Percentiles rank a stretch among this genome's conserved stretches.
Conservation (phyloP, 2,329 filamentous ascomycete genomes). For the Microdochium paspali region DNA sequence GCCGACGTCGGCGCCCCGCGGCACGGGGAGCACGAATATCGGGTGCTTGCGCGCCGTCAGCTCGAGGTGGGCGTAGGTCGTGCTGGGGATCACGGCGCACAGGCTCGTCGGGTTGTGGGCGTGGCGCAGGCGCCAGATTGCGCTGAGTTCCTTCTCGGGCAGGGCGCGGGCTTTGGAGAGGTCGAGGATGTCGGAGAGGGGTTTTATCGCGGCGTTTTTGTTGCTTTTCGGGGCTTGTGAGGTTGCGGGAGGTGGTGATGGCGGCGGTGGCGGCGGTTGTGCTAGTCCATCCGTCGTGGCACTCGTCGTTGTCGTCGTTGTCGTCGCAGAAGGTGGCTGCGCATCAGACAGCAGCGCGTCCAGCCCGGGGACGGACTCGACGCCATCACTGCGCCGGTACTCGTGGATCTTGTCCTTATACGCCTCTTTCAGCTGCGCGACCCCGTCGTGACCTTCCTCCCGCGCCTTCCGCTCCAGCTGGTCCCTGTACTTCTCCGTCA, state of each 20-base stretch:
- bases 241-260: conserved; percentile 6
- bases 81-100: conserved; percentile 70
- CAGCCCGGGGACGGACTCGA: conserved; percentile 27
- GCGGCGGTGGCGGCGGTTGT: conserved; percentile 7
- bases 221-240: conserved; percentile 9
- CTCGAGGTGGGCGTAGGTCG: conserved; percentile 67
- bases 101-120: conserved; percentile 62
- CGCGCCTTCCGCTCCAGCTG: conserved; percentile 80
- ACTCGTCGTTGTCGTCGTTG: neutral
- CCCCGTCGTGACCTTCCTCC: conserved; percentile 57
- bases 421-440: conserved; percentile 68
- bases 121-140: conserved; percentile 85
- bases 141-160: conserved; percentile 72
- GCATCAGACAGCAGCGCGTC: conserved; percentile 18
- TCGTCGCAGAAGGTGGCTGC: conserved; percentile 13
- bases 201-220: conserved; percentile 25
- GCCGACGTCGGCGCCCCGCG: conserved; percentile 47
- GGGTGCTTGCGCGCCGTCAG: conserved; percentile 64
- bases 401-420: conserved; percentile 77
- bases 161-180: conserved; percentile 66
- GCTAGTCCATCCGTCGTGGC: conserved; percentile 17
- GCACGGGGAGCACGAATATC: conserved; percentile 84
- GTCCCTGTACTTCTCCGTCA: conserved; percentile 77
- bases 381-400: conserved; percentile 58
- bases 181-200: conserved; percentile 55